These are phyloP conservation scores for Cornus suecica DNA, from an alignment of 148 eudicot species.

Conservation along the genomic window DNA sequence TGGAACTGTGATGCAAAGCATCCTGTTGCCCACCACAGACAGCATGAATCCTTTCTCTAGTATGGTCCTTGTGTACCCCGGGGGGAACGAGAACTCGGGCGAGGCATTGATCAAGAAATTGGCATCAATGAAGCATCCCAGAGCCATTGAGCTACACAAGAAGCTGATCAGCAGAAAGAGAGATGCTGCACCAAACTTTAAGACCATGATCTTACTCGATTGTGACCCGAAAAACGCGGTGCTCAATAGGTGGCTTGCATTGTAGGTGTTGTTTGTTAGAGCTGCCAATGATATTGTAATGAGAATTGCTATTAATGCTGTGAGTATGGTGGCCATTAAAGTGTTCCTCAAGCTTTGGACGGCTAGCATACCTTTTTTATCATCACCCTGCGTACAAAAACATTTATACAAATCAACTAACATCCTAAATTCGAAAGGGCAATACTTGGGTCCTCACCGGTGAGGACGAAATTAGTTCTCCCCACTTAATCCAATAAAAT, in stretches of 20 bases:
- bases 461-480: no score
- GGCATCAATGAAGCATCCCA: slow-evolving; percentile 62
- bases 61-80: slow-evolving; percentile 31
- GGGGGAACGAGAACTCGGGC: slow-evolving; percentile 24
- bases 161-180: slow-evolving; percentile 61
- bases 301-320: slow-evolving; percentile 53
- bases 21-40: slow-evolving; percentile 56
- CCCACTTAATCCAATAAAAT: no score
- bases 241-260: slow-evolving; percentile 36
- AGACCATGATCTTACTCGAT: slow-evolving; percentile 39
- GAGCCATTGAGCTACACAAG: slow-evolving; percentile 68
- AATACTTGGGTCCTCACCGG: no score
- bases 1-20: slow-evolving; percentile 57
- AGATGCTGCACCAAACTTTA: slow-evolving; percentile 59
- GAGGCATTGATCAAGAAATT: slow-evolving; percentile 66
- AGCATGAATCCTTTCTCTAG: slow-evolving; percentile 64
- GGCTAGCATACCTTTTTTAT: slow-evolving; percentile 66
- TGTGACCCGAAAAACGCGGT: slow-evolving; percentile 50
- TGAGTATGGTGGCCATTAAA: slow-evolving; percentile 63
- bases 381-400: slow-evolving; percentile 53
- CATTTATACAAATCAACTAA: neutral
- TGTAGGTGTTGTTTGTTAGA: slow-evolving; percentile 58
- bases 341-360: slow-evolving; percentile 85
- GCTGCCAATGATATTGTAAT: slow-evolving; percentile 53
- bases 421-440: neutral